These are phyloP conservation scores for Dryas integrifolia DNA, from an alignment of 331 rosid genomes.

Conservation along the genomic window DNA sequence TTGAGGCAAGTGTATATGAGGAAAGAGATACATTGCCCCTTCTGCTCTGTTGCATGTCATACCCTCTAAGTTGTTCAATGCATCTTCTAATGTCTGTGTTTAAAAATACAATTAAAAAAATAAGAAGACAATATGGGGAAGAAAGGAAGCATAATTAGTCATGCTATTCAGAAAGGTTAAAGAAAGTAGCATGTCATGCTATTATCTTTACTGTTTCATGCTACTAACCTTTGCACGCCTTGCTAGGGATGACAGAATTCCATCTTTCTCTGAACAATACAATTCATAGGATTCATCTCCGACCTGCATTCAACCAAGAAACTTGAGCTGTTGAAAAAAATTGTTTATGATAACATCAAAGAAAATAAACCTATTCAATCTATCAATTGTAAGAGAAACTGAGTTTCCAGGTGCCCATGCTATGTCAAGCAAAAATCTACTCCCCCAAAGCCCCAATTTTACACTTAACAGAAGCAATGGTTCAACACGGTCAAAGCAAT, in stretches of 20 bases:
- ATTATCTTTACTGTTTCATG: slow-evolving; percentile 4
- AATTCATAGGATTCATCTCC: slow-evolving; percentile 87
- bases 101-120: not conserved
- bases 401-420: too few species aligned
- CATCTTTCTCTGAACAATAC: slow-evolving; percentile 63
- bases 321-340: slow-evolving; percentile 18
- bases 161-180: not conserved
- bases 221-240: slow-evolving; percentile 84
- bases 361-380: not conserved
- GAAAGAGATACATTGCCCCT: slow-evolving; percentile 97
- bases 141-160: not conserved
- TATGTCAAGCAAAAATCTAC: not conserved
- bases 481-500: not conserved
- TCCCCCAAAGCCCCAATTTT: not conserved
- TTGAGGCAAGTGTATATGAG: slow-evolving; percentile 57
- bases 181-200: not conserved
- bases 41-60: slow-evolving; percentile 93
- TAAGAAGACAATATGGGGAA: not conserved
- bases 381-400: not conserved
- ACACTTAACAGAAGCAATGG: not conserved
- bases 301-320: slow-evolving; percentile 52
- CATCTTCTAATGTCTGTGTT: slow-evolving; percentile 69
- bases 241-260: slow-evolving; percentile 70
- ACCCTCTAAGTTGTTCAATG: slow-evolving; percentile 74
- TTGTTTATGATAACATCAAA: not conserved